Conservation (phyloP, 2,329 filamentous ascomycete species). For the Chrysosporium queenslandicum region DNA sequence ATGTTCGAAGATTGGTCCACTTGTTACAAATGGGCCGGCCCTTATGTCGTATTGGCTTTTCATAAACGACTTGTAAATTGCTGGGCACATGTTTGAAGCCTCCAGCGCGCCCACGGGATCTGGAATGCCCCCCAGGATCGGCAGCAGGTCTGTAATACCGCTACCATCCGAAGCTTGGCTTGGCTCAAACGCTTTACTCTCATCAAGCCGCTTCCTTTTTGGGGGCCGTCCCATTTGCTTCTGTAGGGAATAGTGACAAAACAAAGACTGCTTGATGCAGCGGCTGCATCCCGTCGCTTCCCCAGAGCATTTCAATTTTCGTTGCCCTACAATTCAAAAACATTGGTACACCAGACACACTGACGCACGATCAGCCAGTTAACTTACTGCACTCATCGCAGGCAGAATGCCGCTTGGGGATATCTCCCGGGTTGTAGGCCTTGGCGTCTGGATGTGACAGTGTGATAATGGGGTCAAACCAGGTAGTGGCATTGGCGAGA, state of each 20-base stretch:
- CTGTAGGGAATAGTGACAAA: slow-evolving; percentile 39
- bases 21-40: slow-evolving; percentile 14
- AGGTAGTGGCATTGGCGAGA: background rate
- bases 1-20: slow-evolving; percentile 14
- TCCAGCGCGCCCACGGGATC: slow-evolving; percentile 20
- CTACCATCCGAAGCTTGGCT: background rate
- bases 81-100: slow-evolving; percentile 24
- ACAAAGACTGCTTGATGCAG: slow-evolving; percentile 34
- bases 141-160: background rate
- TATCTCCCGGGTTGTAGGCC: background rate
- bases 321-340: slow-evolving; percentile 30
- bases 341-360: slow-evolving; percentile 15
- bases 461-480: slow-evolving; percentile 4
- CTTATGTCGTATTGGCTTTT: slow-evolving; percentile 13
- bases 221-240: slow-evolving; percentile 42
- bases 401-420: slow-evolving; percentile 37
- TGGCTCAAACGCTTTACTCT: background rate
- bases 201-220: slow-evolving; percentile 28
- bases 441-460: slow-evolving; percentile 17
- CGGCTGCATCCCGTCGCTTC: slow-evolving; percentile 35
- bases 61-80: slow-evolving; percentile 20
- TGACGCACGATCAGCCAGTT: slow-evolving; percentile 15
- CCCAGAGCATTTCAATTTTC: slow-evolving; percentile 42
- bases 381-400: slow-evolving; percentile 42
- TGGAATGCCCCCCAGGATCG: slow-evolving; percentile 12